These are phyloP conservation scores for Coniochaeta sp. DNA, from an alignment of 2,329 filamentous ascomycete species.

Conservation along the genomic window DNA sequence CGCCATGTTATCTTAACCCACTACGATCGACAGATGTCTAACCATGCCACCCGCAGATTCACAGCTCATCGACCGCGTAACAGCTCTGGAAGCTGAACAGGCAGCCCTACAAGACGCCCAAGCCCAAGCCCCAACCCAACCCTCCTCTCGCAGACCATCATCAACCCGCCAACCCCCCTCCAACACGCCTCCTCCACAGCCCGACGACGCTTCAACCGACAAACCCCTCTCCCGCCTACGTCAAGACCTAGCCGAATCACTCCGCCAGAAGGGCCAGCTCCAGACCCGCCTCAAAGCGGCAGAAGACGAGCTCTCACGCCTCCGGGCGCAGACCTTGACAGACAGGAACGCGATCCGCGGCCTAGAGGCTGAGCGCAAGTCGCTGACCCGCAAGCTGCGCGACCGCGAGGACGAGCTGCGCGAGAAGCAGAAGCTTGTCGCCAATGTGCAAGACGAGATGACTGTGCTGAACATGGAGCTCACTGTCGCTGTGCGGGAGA, in stretches of 20 bases:
- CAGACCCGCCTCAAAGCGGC: slow-evolving; percentile 56
- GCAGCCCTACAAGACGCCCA: slow-evolving; percentile 20
- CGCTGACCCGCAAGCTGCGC: slow-evolving; percentile 59
- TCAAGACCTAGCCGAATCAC: slow-evolving; percentile 67
- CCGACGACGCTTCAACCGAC: not conserved
- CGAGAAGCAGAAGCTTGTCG: slow-evolving; percentile 76
- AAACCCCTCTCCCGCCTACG: slow-evolving; percentile 42
- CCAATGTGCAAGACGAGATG: slow-evolving; percentile 90
- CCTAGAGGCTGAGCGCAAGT: slow-evolving; percentile 55
- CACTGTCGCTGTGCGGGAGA: slow-evolving; percentile 74
- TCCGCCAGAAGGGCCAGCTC: slow-evolving; percentile 65
- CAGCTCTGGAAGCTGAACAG: slow-evolving; percentile 54
- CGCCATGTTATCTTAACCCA: too few species aligned
- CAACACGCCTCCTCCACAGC: slow-evolving; percentile 12
- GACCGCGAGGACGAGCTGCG: slow-evolving; percentile 82
- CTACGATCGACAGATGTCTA: slow-evolving; percentile 4
- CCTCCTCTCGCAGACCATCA: too few species aligned
- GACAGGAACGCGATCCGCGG: slow-evolving; percentile 55
- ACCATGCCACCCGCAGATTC: slow-evolving; percentile 42
- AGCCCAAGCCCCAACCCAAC: slow-evolving; percentile 7
- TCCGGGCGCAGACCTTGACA: slow-evolving; percentile 53
- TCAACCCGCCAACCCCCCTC: slow-evolving; percentile 15
- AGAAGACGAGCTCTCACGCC: slow-evolving; percentile 51
- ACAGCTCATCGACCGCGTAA: slow-evolving; percentile 59
- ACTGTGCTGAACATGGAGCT: slow-evolving; percentile 81